Base-by-base conservation (phyloP, 768 basidiomycete genomes). In the Leccinellum rugosiceps region DNA sequence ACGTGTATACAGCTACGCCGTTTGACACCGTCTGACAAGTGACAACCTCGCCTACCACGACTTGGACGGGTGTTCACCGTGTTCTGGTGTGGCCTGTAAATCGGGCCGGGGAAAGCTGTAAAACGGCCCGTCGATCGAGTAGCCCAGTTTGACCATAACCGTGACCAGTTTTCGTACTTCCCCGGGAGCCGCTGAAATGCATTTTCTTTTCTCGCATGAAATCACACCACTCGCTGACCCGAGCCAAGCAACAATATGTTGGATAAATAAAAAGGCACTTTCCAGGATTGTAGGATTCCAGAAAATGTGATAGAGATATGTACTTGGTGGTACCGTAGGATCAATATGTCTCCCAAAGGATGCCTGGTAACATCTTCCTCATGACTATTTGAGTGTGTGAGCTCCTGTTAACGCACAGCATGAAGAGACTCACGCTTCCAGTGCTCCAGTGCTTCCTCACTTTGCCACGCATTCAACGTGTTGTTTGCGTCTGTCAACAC, bases 331-430 rank as follows among this genome's bases (percentile, higher is more conserved):
- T 4, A 46, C 13, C 17, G 17, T 47, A 21, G 19, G 13, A 19
- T 78, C 74, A 93, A 70, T 86, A 92, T 6, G 85, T 87, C 72
- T 90, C 87, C 91, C 91, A 93, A 60, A 87, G 76, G 13, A 81
- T 62, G 58, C 88, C 82, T 1, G 87, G 83, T 61, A 94, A 65
- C n/a, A 90, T 81, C 31, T 84, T 73, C 56, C 90, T 82, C 91
- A 95, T 94, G 32, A 92, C 87, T 88, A 56, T 59, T 57, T 19
- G 6, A 47, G 25, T 43, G 4, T 43, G n/a, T 64, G 43, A 62
- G 52, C 47, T 38, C 43, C 56, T 34, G 53, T 14, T 0, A 62
- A 53, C 6, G 25, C 25, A 43, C 25, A 35, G 50, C 3, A 41
- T 52, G 47, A 28, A 50, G 43, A 26, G 19, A 78, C 86, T 61